These are phyloP conservation scores for Neurospora hispaniola DNA, from an alignment of 495 filamentous ascomycete genomes.

Conservation along the genomic window DNA sequence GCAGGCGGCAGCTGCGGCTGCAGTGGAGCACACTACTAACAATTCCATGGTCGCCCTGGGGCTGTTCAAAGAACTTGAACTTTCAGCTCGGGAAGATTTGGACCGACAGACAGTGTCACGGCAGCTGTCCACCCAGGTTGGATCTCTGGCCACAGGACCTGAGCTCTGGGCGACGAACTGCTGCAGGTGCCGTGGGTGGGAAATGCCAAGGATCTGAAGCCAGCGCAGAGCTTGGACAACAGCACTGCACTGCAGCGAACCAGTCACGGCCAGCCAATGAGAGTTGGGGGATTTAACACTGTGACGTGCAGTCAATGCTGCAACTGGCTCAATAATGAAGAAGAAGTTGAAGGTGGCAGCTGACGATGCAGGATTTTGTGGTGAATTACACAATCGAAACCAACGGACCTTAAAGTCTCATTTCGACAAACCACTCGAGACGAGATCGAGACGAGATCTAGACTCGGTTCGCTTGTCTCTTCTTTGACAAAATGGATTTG, in stretches of 20 bases:
- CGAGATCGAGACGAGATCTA: not conserved
- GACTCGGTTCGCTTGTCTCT: not conserved
- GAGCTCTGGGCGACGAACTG: not conserved
- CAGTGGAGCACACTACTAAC: not conserved
- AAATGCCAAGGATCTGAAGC: not conserved
- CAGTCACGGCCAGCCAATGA: not conserved
- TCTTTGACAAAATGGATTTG: not conserved
- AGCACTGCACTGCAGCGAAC: not conserved
- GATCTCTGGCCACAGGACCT: not conserved
- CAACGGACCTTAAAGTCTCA: not conserved
- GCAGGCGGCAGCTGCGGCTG: not conserved
- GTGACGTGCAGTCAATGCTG: not conserved
- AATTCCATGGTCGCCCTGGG: not conserved
- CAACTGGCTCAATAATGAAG: not conserved
- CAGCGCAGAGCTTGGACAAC: not conserved
- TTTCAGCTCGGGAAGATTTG: not conserved
- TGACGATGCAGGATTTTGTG: not conserved
- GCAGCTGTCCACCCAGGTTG: not conserved
- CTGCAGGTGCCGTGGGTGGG: not conserved
- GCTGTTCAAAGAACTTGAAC: not conserved
- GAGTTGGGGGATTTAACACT: not conserved
- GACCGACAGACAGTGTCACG: not conserved
- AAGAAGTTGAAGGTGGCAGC: not conserved
- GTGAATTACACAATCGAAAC: not conserved
- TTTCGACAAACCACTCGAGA: not conserved